Conservation (phyloP, 2,329 filamentous ascomycete genomes). For the Acrocalymma vagum region DNA sequence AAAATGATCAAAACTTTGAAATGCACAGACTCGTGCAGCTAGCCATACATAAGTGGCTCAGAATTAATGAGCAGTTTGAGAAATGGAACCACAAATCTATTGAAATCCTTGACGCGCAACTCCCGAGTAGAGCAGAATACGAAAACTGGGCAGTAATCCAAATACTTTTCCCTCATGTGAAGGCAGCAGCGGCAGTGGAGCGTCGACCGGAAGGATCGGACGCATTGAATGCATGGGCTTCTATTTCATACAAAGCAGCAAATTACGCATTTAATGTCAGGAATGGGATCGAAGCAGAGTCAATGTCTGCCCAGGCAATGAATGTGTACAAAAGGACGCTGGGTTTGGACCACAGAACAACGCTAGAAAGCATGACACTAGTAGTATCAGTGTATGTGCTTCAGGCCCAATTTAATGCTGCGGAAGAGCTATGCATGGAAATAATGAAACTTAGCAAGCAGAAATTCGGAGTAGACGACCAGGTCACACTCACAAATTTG, state of each 20-base stretch:
- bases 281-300: conserved; percentile 15
- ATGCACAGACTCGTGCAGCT: conserved; percentile 21
- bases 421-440: conserved; percentile 8
- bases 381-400: background rate
- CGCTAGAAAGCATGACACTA: background rate
- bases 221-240: conserved; percentile 10
- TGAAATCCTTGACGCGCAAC: conserved; percentile 6
- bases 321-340: conserved; percentile 9
- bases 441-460: too few species aligned
- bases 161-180: conserved; percentile 13
- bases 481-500: too few species aligned
- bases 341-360: conserved; percentile 8
- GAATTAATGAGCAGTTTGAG: conserved; percentile 7
- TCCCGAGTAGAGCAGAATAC: conserved; percentile 13
- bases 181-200: conserved; percentile 5
- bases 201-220: conserved; percentile 7
- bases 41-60: conserved; percentile 14
- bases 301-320: conserved; percentile 4
- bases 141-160: conserved; percentile 16
- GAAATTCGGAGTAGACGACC: too few species aligned
- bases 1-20: conserved; percentile 4
- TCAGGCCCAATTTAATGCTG: conserved; percentile 4
- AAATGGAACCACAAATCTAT: conserved; percentile 14
- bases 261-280: conserved; percentile 13
- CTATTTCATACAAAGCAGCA: conserved; percentile 14